Conservation (phyloP, 2,329 filamentous ascomycete species). For the Phoma sp. region DNA sequence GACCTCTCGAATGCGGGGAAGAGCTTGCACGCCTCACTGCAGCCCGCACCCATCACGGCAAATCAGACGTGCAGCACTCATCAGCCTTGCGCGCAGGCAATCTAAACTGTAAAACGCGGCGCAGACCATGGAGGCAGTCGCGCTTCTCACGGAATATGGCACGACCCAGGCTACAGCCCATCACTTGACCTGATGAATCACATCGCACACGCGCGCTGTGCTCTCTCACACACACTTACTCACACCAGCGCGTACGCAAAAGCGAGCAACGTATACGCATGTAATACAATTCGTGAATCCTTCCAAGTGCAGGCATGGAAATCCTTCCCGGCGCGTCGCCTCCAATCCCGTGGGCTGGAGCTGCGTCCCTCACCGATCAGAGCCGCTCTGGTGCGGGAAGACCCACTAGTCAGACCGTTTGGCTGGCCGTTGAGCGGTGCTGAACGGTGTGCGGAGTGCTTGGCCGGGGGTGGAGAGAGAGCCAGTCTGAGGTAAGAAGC, state of each 20-base stretch:
- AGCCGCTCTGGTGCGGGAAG: not conserved
- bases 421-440: not conserved
- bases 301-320: not conserved
- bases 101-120: too few relatives aligned
- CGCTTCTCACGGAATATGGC: too few relatives aligned
- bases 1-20: too few relatives aligned
- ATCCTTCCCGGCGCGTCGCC: constrained; percentile 2
- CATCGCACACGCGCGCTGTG: too few relatives aligned
- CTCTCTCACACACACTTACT: not conserved
- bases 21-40: too few relatives aligned
- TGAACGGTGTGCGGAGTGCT: constrained; percentile 1
- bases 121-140: too few relatives aligned
- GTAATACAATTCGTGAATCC: not conserved
- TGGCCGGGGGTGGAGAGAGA: not conserved
- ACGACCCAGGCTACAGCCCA: too few relatives aligned
- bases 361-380: constrained; percentile 13
- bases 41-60: too few relatives aligned
- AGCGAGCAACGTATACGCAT: constrained; percentile 1
- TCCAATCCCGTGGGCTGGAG: constrained; percentile 2
- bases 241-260: constrained; percentile 3
- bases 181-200: too few relatives aligned
- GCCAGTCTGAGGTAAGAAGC: not conserved
- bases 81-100: too few relatives aligned
- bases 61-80: too few relatives aligned
- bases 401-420: constrained; percentile 8